phyloP scores from a whole-genome alignment of 1,139 yeast genomes.

The Diutina sp. region DNA sequence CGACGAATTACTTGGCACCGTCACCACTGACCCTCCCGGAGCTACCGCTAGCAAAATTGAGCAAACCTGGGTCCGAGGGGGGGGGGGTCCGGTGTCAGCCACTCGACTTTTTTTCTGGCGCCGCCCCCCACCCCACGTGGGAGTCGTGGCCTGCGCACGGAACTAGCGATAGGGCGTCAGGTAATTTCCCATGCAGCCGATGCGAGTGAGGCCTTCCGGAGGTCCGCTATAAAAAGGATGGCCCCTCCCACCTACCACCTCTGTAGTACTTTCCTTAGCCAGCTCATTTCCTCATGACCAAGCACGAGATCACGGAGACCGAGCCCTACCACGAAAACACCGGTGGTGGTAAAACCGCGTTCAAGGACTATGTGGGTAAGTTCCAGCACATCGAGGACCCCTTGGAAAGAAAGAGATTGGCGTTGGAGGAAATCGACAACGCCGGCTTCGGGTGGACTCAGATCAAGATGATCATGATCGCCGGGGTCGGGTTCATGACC shows the following conservation, averaged over 20 bases:
- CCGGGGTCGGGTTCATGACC: conserved; percentile 90
- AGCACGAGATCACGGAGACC: neutral
- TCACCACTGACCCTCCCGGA: no score
- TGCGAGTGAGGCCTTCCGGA: neutral
- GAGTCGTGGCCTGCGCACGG: neutral
- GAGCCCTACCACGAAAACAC: neutral
- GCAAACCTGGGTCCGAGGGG: no score
- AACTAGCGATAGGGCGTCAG: neutral
- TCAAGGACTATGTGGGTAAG: conserved; percentile 75
- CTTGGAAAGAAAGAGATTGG: conserved; percentile 78
- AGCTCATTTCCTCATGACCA: neutral
- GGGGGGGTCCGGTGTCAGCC: neutral
- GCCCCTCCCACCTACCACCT: neutral
- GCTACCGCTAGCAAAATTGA: neutral
- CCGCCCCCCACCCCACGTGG: neutral
- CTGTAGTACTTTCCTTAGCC: neutral
- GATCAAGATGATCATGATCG: conserved; percentile 73
- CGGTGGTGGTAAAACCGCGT: conserved; percentile 81
- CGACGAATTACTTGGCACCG: no score
- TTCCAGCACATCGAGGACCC: conserved; percentile 82
- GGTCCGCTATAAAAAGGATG: neutral
- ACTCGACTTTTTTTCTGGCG: neutral
- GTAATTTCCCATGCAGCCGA: neutral
- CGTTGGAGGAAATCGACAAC: conserved; percentile 78
- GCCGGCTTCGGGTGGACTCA: conserved; percentile 85